Percentiles rank a stretch among this genome's conserved stretches.
Conservation (phyloP, 106 monocot genomes). For the Acanthochlamys bracteata region DNA sequence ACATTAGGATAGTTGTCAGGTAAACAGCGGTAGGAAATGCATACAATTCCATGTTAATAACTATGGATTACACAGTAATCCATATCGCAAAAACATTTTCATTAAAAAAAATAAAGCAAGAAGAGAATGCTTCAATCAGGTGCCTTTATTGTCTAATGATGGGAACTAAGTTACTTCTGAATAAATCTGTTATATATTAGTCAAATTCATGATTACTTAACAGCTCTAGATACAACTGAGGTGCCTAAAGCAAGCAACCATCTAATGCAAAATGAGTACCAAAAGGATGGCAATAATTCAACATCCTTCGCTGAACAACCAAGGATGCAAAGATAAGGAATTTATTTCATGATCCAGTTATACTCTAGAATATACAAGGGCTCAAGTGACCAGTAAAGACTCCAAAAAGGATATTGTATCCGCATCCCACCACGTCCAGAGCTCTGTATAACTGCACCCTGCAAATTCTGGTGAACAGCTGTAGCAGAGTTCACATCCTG, state of each 20-base stretch:
- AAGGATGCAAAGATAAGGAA: not conserved
- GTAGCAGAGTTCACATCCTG: slow-evolving; percentile 82
- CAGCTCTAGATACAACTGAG: too few species aligned
- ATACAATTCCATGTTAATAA: not conserved
- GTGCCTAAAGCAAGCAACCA: too few species aligned
- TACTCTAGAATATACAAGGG: not conserved
- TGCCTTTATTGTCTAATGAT: too few species aligned
- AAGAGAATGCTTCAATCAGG: too few species aligned
- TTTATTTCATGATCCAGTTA: not conserved
- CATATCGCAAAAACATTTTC: not conserved
- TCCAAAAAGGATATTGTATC: slow-evolving; percentile 91
- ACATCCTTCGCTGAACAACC: too few species aligned
- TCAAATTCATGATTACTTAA: too few species aligned
- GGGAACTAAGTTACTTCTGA: too few species aligned
- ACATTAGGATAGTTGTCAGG: not conserved
- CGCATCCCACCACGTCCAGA: slow-evolving; percentile 94
- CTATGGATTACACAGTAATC: too few species aligned
- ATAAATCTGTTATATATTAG: too few species aligned
- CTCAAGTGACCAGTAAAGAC: not conserved
- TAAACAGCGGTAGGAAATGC: not conserved
- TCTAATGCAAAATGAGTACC: too few species aligned
- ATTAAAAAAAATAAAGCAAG: too few species aligned
- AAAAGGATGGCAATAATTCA: too few species aligned
- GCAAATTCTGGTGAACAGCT: slow-evolving; percentile 80
- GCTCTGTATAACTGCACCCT: slow-evolving; percentile 88